Evolutionary conservation across 768 basidiomycete genomes (phyloP).

Genomic region (Podaxis pistillaris): DNA sequence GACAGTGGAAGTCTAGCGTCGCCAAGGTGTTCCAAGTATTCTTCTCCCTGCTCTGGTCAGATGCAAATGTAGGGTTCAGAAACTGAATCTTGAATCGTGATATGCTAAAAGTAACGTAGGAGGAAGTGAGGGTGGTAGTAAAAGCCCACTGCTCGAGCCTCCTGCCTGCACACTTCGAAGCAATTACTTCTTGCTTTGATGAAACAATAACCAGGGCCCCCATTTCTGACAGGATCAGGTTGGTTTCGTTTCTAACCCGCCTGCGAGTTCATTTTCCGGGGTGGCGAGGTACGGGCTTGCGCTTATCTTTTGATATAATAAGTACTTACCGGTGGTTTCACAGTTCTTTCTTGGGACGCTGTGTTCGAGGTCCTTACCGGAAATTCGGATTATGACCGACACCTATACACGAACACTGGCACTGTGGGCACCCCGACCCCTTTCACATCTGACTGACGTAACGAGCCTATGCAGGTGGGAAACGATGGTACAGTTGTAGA

Average conservation of each 20-base stretch:
- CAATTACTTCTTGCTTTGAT: constrained; percentile 67
- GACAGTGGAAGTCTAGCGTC: constrained; percentile 67
- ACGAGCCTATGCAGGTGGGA: background rate
- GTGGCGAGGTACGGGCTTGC: constrained; percentile 53
- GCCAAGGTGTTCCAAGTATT: constrained; percentile 57
- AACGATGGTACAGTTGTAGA: background rate
- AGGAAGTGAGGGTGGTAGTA: constrained; percentile 61
- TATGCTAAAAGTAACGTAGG: constrained; percentile 38
- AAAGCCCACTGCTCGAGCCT: constrained; percentile 59
- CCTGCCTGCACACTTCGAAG: constrained; percentile 62
- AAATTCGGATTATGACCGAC: constrained; percentile 43
- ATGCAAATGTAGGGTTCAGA: constrained; percentile 46
- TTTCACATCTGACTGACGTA: background rate
- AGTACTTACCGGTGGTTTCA: background rate
- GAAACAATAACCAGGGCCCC: constrained; percentile 57
- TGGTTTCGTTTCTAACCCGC: constrained; percentile 64
- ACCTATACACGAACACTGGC: constrained; percentile 28
- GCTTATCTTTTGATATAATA: background rate
- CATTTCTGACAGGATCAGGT: constrained; percentile 51
- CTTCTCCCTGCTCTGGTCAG: constrained; percentile 63
- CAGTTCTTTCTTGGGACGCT: constrained; percentile 66
- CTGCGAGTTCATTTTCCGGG: constrained; percentile 64
- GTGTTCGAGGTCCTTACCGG: constrained; percentile 55
- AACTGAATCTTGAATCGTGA: background rate
- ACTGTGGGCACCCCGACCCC: constrained; percentile 38